phyloP scores from a whole-genome alignment of 2,329 filamentous ascomycete species.

The Madurella fahalii region DNA sequence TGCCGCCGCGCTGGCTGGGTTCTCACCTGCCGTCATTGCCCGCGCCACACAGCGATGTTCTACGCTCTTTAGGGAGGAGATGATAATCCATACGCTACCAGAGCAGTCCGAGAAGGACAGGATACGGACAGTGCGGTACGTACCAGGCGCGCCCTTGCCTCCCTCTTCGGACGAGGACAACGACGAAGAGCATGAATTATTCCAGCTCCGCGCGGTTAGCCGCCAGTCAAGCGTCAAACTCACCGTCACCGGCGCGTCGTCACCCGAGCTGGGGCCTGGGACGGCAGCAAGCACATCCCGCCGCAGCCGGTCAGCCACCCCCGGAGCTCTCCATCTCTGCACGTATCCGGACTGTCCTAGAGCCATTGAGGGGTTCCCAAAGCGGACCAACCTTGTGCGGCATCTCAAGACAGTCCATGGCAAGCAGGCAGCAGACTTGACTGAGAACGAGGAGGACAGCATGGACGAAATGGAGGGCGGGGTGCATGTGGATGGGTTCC shows the following conservation, averaged over 20 bases:
- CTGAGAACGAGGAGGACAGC: slow-evolving; percentile 34
- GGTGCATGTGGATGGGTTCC: slow-evolving; percentile 65
- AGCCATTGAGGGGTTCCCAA: slow-evolving; percentile 33
- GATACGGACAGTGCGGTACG: slow-evolving; percentile 25
- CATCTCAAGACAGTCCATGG: slow-evolving; percentile 45
- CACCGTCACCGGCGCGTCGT: neutral
- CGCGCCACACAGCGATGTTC: slow-evolving; percentile 71
- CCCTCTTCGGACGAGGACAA: slow-evolving; percentile 13
- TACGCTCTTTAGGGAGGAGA: slow-evolving; percentile 67
- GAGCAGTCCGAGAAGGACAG: slow-evolving; percentile 14
- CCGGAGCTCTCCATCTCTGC: slow-evolving; percentile 31
- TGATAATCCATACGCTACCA: slow-evolving; percentile 56
- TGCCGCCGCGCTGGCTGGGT: slow-evolving; percentile 70
- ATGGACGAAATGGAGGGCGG: slow-evolving; percentile 56
- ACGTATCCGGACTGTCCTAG: slow-evolving; percentile 35
- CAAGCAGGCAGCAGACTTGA: slow-evolving; percentile 8
- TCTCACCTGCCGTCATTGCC: slow-evolving; percentile 59
- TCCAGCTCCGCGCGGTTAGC: slow-evolving; percentile 14
- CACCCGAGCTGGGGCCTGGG: slow-evolving; percentile 1
- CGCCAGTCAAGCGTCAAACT: slow-evolving; percentile 18
- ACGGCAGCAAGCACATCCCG: neutral
- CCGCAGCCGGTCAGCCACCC: slow-evolving; percentile 23
- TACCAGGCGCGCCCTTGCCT: slow-evolving; percentile 18
- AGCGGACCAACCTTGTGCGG: slow-evolving; percentile 27
- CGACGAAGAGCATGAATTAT: slow-evolving; percentile 12